These are phyloP conservation scores for Camelina hispida DNA, from an alignment of 345 rosid genomes.

Conservation along the genomic window DNA sequence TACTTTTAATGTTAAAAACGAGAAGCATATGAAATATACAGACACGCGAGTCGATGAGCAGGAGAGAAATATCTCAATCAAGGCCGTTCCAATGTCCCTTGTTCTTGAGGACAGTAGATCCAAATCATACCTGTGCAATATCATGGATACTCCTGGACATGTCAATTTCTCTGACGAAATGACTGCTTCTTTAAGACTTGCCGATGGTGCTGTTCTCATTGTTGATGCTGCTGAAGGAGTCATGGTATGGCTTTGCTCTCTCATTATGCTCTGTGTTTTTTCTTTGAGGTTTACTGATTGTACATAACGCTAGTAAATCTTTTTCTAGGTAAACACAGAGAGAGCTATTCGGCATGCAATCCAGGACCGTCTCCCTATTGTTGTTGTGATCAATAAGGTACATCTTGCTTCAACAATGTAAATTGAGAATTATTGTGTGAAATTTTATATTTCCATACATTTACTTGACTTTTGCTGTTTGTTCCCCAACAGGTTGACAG, in stretches of 20 bases:
- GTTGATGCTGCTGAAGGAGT: slow-evolving; percentile 99
- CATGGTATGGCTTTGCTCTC: slow-evolving; percentile 39
- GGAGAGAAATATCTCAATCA: slow-evolving; percentile 93
- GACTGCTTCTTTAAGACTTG: slow-evolving; percentile 59
- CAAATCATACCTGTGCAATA: slow-evolving; percentile 87
- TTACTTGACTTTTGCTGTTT: slow-evolving; percentile 16
- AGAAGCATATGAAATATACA: slow-evolving; percentile 92
- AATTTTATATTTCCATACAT: slow-evolving; percentile 17
- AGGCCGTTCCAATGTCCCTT: slow-evolving; percentile 95
- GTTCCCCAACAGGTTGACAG: slow-evolving; percentile 75
- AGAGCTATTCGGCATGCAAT: slow-evolving; percentile 97
- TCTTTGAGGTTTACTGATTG: not conserved
- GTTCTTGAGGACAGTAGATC: slow-evolving; percentile 95
- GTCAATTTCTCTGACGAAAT: slow-evolving; percentile 52
- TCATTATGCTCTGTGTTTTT: not conserved
- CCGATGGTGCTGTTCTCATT: slow-evolving; percentile 94
- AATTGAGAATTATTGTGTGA: slow-evolving; percentile 7
- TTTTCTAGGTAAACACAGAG: slow-evolving; percentile 85
- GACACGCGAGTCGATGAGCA: slow-evolving; percentile 97
- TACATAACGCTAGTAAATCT: not conserved
- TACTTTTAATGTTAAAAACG: slow-evolving; percentile 77
- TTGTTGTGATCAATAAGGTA: slow-evolving; percentile 96
- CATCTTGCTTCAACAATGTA: slow-evolving; percentile 19
- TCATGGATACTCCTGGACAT: slow-evolving; percentile 97
- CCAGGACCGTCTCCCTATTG: slow-evolving; percentile 91